Evolutionary conservation across 371 early-diverging fungal species (phyloP).

Genomic region (Mortierella sp.): DNA sequence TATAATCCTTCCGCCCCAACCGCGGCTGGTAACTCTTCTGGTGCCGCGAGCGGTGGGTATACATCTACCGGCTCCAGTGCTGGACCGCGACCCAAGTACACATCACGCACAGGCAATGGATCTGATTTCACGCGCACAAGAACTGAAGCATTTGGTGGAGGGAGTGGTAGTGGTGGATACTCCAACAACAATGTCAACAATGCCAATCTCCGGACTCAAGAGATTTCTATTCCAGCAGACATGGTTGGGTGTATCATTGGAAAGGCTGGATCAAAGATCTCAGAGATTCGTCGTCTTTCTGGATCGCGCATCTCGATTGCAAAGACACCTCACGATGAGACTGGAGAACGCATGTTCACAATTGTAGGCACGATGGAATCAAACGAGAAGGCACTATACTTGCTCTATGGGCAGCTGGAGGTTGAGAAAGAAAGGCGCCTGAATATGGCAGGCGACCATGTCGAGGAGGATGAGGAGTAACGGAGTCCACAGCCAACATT

Average conservation of each 20-base stretch:
- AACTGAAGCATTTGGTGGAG: slow-evolving; percentile 30
- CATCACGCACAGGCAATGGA: slow-evolving; percentile 71
- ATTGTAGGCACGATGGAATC: slow-evolving; percentile 88
- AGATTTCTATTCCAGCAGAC: slow-evolving; percentile 91
- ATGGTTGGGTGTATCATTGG: slow-evolving; percentile 97
- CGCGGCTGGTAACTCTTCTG: slow-evolving; percentile 10
- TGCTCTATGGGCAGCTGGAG: slow-evolving; percentile 91
- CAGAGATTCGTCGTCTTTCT: slow-evolving; percentile 88
- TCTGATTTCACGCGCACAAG: slow-evolving; percentile 58
- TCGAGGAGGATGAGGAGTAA: slow-evolving; percentile 55
- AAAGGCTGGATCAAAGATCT: slow-evolving; percentile 89
- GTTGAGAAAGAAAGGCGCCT: slow-evolving; percentile 86
- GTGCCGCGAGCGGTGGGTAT: slow-evolving; percentile 19
- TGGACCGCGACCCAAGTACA: slow-evolving; percentile 57
- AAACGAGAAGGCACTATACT: slow-evolving; percentile 90
- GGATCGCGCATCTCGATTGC: slow-evolving; percentile 91
- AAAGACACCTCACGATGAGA: slow-evolving; percentile 80
- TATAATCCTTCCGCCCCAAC: slow-evolving; percentile 73
- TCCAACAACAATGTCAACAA: slow-evolving; percentile 12
- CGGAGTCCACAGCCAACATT: slow-evolving; percentile 16
- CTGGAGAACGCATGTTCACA: slow-evolving; percentile 89
- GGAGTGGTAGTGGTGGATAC: neutral
- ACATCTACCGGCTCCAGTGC: slow-evolving; percentile 18
- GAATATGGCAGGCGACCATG: slow-evolving; percentile 54
- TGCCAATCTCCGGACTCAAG: slow-evolving; percentile 68